phyloP scores from a whole-genome alignment of 2,329 filamentous ascomycete species.

The Bipolaris sorokiniana region DNA sequence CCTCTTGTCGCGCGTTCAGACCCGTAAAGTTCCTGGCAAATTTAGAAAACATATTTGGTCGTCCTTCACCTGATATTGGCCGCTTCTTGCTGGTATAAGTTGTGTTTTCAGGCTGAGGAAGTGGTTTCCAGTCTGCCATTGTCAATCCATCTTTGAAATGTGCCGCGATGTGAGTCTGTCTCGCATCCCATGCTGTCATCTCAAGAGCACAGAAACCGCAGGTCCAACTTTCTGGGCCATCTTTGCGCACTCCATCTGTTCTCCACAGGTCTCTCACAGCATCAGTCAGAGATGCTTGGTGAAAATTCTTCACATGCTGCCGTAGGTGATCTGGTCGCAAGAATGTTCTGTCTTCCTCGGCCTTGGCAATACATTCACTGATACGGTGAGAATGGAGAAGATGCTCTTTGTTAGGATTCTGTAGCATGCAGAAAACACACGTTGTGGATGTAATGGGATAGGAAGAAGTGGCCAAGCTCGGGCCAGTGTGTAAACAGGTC shows the following conservation, averaged over 20 bases:
- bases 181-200: constrained; percentile 36
- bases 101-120: background rate
- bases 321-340: constrained; percentile 43
- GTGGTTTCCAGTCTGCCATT: constrained; percentile 37
- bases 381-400: constrained; percentile 38
- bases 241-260: constrained; percentile 20
- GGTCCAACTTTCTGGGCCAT: constrained; percentile 28
- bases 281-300: constrained; percentile 32
- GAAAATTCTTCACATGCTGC: constrained; percentile 45
- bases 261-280: constrained; percentile 39
- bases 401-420: constrained; percentile 40
- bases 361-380: constrained; percentile 37
- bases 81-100: constrained; percentile 6
- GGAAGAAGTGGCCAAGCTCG: constrained; percentile 24
- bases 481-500: constrained; percentile 42
- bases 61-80: constrained; percentile 7
- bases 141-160: constrained; percentile 44
- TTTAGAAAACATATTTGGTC: constrained; percentile 4
- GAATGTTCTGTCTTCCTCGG: constrained; percentile 39
- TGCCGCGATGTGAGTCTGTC: constrained; percentile 41
- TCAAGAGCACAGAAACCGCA: constrained; percentile 42
- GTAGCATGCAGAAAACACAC: constrained; percentile 41
- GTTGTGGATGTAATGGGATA: constrained; percentile 11
- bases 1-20: background rate
- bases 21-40: constrained; percentile 7